Evolutionary conservation across 306 rosid species (phyloP).

Genomic region (apple (Malus domestica)): DNA sequence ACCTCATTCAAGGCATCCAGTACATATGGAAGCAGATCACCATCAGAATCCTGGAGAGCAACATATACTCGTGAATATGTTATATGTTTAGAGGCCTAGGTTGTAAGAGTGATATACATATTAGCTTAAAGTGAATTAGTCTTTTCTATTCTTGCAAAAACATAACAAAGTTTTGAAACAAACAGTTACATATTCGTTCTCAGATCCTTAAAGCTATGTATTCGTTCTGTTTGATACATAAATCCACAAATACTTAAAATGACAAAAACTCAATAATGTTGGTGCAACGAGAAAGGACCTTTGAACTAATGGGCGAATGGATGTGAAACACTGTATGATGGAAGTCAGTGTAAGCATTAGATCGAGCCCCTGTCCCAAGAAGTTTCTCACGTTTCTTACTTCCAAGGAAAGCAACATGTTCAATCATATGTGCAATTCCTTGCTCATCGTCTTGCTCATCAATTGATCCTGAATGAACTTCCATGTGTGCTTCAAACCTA

Average conservation of each 20-base stretch:
- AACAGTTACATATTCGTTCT: too few species aligned
- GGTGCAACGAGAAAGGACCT: conserved; percentile 40
- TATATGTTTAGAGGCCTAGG: conserved; percentile 2
- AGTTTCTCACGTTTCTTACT: conserved; percentile 99
- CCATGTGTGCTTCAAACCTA: conserved; percentile 99
- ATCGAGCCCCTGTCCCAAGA: conserved; percentile 96
- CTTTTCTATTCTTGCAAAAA: not conserved
- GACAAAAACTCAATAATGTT: not conserved
- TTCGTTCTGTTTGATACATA: not conserved
- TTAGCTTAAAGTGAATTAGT: not conserved
- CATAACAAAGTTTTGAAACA: not conserved
- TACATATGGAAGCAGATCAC: conserved; percentile 85
- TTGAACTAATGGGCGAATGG: conserved; percentile 81
- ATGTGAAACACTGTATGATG: conserved; percentile 99
- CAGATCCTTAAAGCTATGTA: not conserved
- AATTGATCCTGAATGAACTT: conserved; percentile 92
- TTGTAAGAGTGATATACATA: not conserved
- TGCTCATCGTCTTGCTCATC: conserved; percentile 97
- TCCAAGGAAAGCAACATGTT: conserved; percentile 98
- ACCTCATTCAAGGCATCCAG: conserved; percentile 97
- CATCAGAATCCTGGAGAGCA: conserved; percentile 83
- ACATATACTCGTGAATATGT: conserved; percentile 15
- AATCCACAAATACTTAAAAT: not conserved
- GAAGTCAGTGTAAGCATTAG: conserved; percentile 97
- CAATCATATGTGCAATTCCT: conserved; percentile 99